These are phyloP conservation scores for Saksenaea vasiformis DNA, from an alignment of 371 early-diverging fungal genomes.

Conservation along the genomic window DNA sequence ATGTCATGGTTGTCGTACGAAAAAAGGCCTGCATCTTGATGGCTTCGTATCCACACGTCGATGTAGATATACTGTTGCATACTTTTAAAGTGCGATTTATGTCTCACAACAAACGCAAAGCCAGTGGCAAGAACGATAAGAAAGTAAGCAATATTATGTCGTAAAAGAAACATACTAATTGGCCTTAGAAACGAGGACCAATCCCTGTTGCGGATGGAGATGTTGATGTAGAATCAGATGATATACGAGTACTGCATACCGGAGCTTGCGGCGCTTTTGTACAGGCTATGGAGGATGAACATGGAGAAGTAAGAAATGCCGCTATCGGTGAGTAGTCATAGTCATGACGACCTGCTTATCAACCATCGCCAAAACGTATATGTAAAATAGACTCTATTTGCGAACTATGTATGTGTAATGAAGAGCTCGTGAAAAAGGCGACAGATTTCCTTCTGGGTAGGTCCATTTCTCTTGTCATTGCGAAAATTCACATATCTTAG, in stretches of 20 bases:
- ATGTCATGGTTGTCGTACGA: constrained; percentile 65
- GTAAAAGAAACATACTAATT: not conserved
- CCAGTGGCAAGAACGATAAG: constrained; percentile 11
- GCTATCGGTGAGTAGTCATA: constrained; percentile 64
- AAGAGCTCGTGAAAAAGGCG: constrained; percentile 64
- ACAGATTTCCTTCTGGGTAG: constrained; percentile 77
- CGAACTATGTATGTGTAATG: constrained; percentile 67
- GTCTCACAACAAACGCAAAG: constrained; percentile 51
- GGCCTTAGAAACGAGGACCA: constrained; percentile 10
- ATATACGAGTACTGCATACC: constrained; percentile 66
- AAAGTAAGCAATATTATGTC: not conserved
- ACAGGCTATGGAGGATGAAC: constrained; percentile 92
- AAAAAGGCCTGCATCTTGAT: constrained; percentile 70
- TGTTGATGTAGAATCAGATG: constrained; percentile 65
- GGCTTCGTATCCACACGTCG: constrained; percentile 66
- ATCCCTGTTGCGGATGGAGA: constrained; percentile 70
- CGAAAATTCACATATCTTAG: constrained; percentile 31
- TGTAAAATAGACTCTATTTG: constrained; percentile 72
- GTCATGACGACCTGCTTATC: not conserved
- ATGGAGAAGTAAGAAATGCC: constrained; percentile 81
- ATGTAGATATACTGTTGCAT: constrained; percentile 58
- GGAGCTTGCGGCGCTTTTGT: constrained; percentile 90
- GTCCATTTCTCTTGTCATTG: not conserved
- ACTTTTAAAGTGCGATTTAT: constrained; percentile 81
- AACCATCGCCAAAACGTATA: not conserved